Percentiles rank a stretch among this genome's conserved stretches.
phyloP scores from a whole-genome alignment of 305 asterid genomes.

The Solanum hybrid region DNA sequence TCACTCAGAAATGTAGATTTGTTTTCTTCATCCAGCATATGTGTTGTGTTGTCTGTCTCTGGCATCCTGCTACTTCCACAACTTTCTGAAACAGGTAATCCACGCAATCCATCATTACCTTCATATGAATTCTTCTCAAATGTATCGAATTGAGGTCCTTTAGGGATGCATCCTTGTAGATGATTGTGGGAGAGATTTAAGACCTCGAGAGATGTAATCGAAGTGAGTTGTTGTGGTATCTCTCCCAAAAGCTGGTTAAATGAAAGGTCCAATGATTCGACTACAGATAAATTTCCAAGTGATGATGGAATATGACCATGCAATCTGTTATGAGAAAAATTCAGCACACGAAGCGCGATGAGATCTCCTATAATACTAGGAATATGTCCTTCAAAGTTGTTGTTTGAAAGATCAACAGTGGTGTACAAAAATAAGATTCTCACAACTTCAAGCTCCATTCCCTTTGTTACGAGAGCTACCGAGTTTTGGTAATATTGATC shows the following conservation, averaged over 20 bases:
- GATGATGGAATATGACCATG: constrained; percentile 4
- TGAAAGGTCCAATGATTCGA: constrained; percentile 22
- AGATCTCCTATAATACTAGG: constrained; percentile 10
- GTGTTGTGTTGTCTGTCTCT: fast-evolving
- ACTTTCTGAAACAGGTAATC: too few species aligned
- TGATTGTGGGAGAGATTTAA: constrained; percentile 16
- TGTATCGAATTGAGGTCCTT: background rate
- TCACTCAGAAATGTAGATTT: background rate
- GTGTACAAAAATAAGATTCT: constrained; percentile 8
- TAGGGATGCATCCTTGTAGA: background rate
- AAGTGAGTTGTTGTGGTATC: constrained; percentile 4
- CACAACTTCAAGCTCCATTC: background rate
- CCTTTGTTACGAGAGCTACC: background rate
- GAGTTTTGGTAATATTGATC: too few species aligned
- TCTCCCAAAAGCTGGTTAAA: constrained; percentile 8
- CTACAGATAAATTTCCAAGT: background rate
- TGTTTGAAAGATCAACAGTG: constrained; percentile 15
- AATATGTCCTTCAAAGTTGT: constrained; percentile 11
- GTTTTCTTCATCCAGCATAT: background rate
- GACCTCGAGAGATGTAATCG: background rate
- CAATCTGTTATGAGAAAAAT: constrained; percentile 9
- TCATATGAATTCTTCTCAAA: background rate
- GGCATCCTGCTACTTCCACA: background rate
- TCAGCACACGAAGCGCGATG: background rate
- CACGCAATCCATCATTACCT: background rate